Evolutionary conservation across 148 eudicot species (phyloP), one percentile per base, ranked within the genome.

Genomic region (Rhododendron ovatum): DNA sequence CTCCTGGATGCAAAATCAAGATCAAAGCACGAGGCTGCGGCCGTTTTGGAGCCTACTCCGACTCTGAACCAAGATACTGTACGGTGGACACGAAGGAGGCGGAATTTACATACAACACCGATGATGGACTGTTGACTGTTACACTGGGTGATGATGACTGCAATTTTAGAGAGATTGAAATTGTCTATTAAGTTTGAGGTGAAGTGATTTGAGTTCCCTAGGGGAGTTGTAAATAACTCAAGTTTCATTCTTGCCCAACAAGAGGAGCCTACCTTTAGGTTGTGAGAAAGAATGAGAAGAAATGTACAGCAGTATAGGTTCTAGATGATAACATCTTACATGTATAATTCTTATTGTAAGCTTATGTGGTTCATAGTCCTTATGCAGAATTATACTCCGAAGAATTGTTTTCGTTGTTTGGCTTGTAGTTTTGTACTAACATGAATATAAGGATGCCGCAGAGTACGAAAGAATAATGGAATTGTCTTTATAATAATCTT

Each of bases 1-100:
- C 83, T 3, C 47, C 51, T 83, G 86, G 88, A 20, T 84, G 87
- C 84, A 82, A 65, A 78, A 81, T 93, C 35, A 91, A 73, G 85
- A 81, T 91, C 50, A 67, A 86, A 88, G 92, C 45, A 20, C 89
- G 87, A 1, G 95, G 93, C 11, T 91, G 90, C 63, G 93, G 95
- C 14, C 90, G 84, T 26, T 92, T 93, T 88, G 93, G 93, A 65
- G 90, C 87, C 57, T 93, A 93, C 88, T 92, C 93, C 2, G 88
- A 88, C 84, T 2, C 15, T 9, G n/a, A 77, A 39, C 80, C 80
- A 77, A 77, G 13, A 39, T 77, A 41, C 51, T 22, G 80, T 24
- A 57, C 83, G 5, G 90, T 92, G 47, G 90, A 90, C 83, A 45
- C 4, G 79, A 67, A 82, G 45, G 74, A 85, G 20, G 81, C 57